Conservation (phyloP, 2,329 filamentous ascomycete genomes). For the Pseudonectria foliicola region DNA sequence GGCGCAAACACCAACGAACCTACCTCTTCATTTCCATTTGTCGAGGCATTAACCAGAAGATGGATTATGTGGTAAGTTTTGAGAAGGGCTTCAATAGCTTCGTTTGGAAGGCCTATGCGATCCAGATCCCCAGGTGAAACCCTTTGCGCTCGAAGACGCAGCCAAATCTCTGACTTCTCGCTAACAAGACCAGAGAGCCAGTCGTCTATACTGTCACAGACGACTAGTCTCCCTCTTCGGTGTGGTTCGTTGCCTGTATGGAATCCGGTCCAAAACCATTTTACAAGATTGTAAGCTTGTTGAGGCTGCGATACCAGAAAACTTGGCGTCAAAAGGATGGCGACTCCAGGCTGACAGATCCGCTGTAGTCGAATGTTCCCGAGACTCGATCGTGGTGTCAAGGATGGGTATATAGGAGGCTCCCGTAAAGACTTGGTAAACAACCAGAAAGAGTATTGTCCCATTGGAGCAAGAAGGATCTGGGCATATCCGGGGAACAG, state of each 20-base stretch:
- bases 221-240: slow-evolving; percentile 20
- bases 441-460: slow-evolving; percentile 31
- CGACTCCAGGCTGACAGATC: slow-evolving; percentile 26
- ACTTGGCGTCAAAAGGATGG: slow-evolving; percentile 34
- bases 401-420: slow-evolving; percentile 10
- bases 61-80: slow-evolving; percentile 17
- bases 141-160: not conserved
- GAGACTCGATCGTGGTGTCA: slow-evolving; percentile 2
- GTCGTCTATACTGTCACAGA: slow-evolving; percentile 21
- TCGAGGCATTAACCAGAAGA: slow-evolving; percentile 9
- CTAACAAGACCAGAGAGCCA: slow-evolving; percentile 24
- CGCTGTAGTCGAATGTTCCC: slow-evolving; percentile 21
- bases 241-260: slow-evolving; percentile 4
- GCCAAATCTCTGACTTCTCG: slow-evolving; percentile 10
- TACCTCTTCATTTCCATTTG: slow-evolving; percentile 5
- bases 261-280: slow-evolving; percentile 26
- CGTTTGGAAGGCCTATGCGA: slow-evolving; percentile 1
- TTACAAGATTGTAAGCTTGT: slow-evolving; percentile 27
- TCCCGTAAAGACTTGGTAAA: slow-evolving; percentile 27
- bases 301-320: slow-evolving; percentile 33
- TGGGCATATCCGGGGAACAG: slow-evolving; percentile 31
- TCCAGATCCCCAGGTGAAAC: not conserved
- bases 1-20: slow-evolving; percentile 39
- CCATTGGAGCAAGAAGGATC: slow-evolving; percentile 24
- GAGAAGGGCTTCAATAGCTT: slow-evolving; percentile 11